Conservation (phyloP, 1,284 basidiomycete species). For the Fomitopsis schrenkii region DNA sequence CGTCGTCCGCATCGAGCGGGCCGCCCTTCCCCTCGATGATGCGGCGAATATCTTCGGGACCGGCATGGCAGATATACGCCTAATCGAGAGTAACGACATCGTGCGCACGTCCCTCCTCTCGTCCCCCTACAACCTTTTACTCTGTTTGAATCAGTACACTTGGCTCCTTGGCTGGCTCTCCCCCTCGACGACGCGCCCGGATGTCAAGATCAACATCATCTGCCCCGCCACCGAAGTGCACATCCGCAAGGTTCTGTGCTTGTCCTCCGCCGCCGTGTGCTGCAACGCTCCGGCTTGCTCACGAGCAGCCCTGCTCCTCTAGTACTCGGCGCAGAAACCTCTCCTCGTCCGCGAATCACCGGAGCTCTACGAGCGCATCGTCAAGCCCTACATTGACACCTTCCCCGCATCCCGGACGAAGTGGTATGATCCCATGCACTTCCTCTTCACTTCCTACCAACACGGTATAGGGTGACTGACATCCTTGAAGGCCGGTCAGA, state of each 20-base stretch:
- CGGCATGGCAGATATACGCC: conserved; percentile 28
- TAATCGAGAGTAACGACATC: conserved; percentile 45
- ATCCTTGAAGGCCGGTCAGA: conserved; percentile 83
- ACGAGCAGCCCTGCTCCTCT: not conserved
- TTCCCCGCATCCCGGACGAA: conserved; percentile 74
- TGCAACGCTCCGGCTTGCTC: not conserved
- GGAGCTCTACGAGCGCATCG: conserved; percentile 62
- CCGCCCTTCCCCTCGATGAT: conserved; percentile 39
- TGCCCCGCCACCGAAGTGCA: conserved; percentile 83
- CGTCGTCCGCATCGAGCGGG: conserved; percentile 61
- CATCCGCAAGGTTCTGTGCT: conserved; percentile 59
- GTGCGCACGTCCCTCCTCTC: conserved; percentile 22
- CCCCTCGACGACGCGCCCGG: conserved; percentile 31
- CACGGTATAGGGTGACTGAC: conserved; percentile 71
- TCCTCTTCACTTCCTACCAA: not conserved
- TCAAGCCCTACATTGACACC: conserved; percentile 74
- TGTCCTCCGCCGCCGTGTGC: not conserved
- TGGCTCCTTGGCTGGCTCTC: conserved; percentile 43
- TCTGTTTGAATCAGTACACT: conserved; percentile 28
- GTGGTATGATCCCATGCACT: conserved; percentile 50
- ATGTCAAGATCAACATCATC: conserved; percentile 68
- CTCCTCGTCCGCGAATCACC: conserved; percentile 82
- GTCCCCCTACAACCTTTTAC: not conserved
- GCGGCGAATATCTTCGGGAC: conserved; percentile 17
- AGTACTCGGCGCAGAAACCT: conserved; percentile 80